A percentile compares a stretch with the other conserved stretches of the same genome.
Evolutionary conservation across 257 asterid genomes (phyloP).

Genomic region (Ocimum tenuiflorum): DNA sequence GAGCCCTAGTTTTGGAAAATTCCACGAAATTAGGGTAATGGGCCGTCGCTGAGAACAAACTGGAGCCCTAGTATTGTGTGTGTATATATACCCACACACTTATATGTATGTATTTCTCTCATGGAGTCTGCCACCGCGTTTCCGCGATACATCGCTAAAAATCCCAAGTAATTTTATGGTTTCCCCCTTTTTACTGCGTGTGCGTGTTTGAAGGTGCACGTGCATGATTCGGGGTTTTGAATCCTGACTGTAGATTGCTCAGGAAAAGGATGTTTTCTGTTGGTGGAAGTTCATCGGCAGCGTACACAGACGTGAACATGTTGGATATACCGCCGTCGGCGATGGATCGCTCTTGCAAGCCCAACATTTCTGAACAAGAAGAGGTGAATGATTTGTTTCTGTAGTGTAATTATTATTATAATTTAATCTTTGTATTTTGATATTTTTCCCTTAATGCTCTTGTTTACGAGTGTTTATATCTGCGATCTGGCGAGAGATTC

Average conservation of each 20-base stretch:
- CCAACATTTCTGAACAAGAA: conserved; percentile 36
- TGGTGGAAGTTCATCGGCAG: conserved; percentile 51
- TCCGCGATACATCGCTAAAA: conserved; percentile 34
- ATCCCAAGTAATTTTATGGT: conserved; percentile 33
- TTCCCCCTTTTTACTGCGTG: not conserved
- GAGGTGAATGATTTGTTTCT: conserved; percentile 35
- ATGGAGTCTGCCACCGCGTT: conserved; percentile 76
- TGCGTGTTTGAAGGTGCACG: conserved; percentile 2
- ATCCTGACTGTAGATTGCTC: conserved; percentile 18
- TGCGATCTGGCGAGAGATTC: not conserved
- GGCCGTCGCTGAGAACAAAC: conserved; percentile 17
- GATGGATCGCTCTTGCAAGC: conserved; percentile 27
- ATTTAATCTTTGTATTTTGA: not conserved
- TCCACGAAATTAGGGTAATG: not conserved
- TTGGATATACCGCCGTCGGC: conserved; percentile 47
- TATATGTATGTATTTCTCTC: no score
- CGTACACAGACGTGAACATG: conserved; percentile 48
- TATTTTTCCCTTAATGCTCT: not conserved
- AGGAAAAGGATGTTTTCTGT: conserved; percentile 65
- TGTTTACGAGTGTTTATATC: not conserved
- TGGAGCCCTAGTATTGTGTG: conserved; percentile 21
- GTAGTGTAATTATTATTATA: no score
- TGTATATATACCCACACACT: no score
- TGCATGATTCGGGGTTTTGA: conserved; percentile 24
- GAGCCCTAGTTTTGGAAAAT: not conserved